Evolutionary conservation across 2,329 filamentous ascomycete genomes (phyloP).

Genomic region (Amauroascus verrucosus): DNA sequence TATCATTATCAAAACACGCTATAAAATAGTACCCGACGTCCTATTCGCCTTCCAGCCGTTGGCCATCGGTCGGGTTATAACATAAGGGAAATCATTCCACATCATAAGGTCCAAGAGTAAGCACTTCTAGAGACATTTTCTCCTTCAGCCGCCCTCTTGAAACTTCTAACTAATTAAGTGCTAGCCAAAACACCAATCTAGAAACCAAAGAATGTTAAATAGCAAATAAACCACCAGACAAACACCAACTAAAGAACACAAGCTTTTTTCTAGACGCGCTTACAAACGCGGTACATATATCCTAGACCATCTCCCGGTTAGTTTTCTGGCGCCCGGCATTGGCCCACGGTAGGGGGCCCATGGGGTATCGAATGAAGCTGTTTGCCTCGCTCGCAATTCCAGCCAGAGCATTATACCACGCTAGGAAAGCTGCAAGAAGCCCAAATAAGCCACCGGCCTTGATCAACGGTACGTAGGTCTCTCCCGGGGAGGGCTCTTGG

Average conservation of each 20-base stretch:
- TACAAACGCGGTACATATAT: not conserved
- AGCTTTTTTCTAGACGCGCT: not conserved
- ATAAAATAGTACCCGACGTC: no score
- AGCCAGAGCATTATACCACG: constrained; percentile 79
- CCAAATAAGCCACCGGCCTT: constrained; percentile 70
- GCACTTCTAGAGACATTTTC: no score
- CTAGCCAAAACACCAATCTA: not conserved
- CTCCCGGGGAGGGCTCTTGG: constrained; percentile 38
- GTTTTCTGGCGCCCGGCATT: constrained; percentile 52
- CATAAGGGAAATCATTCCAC: no score
- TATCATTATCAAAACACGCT: no score
- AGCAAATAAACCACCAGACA: not conserved
- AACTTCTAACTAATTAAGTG: not conserved
- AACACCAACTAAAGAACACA: not conserved
- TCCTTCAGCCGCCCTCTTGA: not conserved
- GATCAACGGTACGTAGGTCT: constrained; percentile 43
- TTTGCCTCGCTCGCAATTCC: constrained; percentile 60
- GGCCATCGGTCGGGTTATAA: no score
- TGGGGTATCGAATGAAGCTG: constrained; percentile 88
- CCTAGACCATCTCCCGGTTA: constrained; percentile 35
- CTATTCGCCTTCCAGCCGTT: no score
- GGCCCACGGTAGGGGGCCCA: constrained; percentile 92
- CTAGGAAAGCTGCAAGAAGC: constrained; percentile 67
- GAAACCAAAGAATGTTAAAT: not conserved
- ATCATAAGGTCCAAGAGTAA: no score